A percentile compares a stretch with the other conserved stretches of the same genome.
Conservation (phyloP, 495 filamentous ascomycete species). For the Haplographium delicatum region DNA sequence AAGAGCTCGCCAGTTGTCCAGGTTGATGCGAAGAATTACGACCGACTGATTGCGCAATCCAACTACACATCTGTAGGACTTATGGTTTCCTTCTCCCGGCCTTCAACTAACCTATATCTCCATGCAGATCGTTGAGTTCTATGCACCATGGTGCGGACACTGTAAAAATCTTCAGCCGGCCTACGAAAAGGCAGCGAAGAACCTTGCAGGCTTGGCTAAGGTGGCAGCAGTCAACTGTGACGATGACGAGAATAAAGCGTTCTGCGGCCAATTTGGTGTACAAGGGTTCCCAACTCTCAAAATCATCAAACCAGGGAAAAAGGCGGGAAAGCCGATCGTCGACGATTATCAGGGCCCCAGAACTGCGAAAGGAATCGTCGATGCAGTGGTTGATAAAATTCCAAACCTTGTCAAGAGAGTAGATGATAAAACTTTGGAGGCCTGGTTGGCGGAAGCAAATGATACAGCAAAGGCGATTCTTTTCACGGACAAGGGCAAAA, state of each 20-base stretch:
- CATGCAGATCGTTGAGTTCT: slow-evolving; percentile 66
- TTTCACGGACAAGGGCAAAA: slow-evolving; percentile 91
- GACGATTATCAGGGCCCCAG: slow-evolving; percentile 90
- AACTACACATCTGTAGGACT: slow-evolving; percentile 87
- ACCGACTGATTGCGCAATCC: slow-evolving; percentile 77
- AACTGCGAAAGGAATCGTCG: slow-evolving; percentile 78
- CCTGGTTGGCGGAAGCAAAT: slow-evolving; percentile 67
- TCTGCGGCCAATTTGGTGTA: slow-evolving; percentile 85
- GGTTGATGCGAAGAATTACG: slow-evolving; percentile 77
- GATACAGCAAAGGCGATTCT: slow-evolving; percentile 80
- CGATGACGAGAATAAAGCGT: slow-evolving; percentile 84
- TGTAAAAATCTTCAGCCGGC: slow-evolving; percentile 93
- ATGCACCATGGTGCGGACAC: slow-evolving; percentile 94
- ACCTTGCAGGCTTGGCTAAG: slow-evolving; percentile 82
- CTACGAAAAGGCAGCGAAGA: slow-evolving; percentile 89
- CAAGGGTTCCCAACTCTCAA: slow-evolving; percentile 97
- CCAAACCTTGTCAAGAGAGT: slow-evolving; percentile 85
- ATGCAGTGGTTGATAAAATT: slow-evolving; percentile 79
- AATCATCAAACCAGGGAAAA: slow-evolving; percentile 81
- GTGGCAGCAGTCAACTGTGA: slow-evolving; percentile 96
- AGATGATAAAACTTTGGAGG: slow-evolving; percentile 71
- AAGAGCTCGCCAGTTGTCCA: slow-evolving; percentile 87
- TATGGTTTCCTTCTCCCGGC: too few relatives aligned
- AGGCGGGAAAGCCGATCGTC: slow-evolving; percentile 72
- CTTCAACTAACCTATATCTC: too few relatives aligned